These are phyloP conservation scores for Rheum nobile DNA, from an alignment of 148 eudicot species.

Conservation along the genomic window DNA sequence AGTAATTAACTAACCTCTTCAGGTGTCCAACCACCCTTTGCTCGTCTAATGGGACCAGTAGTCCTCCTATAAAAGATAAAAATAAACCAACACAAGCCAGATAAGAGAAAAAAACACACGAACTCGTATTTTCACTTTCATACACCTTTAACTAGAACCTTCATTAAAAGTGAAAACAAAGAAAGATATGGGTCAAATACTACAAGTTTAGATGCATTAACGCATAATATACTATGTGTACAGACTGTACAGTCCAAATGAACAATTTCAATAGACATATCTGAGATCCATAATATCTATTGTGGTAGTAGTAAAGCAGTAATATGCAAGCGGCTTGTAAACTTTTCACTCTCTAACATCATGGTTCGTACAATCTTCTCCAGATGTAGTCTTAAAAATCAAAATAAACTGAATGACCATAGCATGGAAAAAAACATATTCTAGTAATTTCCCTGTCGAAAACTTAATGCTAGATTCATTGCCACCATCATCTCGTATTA, in stretches of 20 bases:
- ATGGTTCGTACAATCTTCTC: neutral
- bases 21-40: conserved; percentile 96
- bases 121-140: neutral
- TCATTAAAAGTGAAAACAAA: neutral
- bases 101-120: neutral
- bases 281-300: no score
- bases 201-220: neutral
- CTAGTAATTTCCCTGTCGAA: neutral
- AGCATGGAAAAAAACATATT: neutral
- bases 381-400: neutral
- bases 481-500: neutral
- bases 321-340: neutral
- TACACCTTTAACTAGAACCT: neutral
- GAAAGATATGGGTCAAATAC: neutral
- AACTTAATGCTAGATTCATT: neutral
- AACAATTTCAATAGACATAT: neutral
- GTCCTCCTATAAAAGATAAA: conserved; percentile 43
- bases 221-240: neutral
- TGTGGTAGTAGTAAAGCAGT: neutral
- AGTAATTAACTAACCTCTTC: conserved; percentile 54
- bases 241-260: neutral
- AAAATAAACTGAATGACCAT: neutral
- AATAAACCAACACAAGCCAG: neutral
- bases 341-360: neutral
- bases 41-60: conserved; percentile 89